These are phyloP conservation scores for Mrakia hoshinonis DNA, from an alignment of 768 basidiomycete species.

Conservation along the genomic window DNA sequence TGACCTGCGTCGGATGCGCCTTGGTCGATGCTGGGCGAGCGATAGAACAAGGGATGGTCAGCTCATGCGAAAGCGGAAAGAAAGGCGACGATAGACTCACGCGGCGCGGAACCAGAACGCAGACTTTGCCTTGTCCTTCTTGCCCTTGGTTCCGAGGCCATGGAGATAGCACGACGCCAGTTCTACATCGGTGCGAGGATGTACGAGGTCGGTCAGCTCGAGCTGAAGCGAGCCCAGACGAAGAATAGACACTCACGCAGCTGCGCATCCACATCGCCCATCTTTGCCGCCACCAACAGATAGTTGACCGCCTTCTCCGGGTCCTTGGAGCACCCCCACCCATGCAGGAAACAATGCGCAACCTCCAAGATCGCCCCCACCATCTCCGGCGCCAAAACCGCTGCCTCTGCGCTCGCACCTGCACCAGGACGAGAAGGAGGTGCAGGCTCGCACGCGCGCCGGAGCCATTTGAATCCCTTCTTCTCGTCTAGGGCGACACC, in stretches of 20 bases:
- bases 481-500: constrained; percentile 71
- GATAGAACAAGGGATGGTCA: no score
- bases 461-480: constrained; percentile 71
- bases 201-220: background rate
- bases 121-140: constrained; percentile 69
- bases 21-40: no score
- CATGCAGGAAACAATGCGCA: constrained; percentile 84
- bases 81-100: no score
- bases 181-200: constrained; percentile 39
- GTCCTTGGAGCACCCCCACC: constrained; percentile 79
- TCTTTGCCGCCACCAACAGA: constrained; percentile 68
- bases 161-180: constrained; percentile 77
- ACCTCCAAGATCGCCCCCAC: constrained; percentile 86
- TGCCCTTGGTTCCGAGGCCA: constrained; percentile 68
- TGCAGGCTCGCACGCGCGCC: constrained; percentile 72
- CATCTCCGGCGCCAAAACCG: constrained; percentile 57
- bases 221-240: background rate
- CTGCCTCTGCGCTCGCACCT: no score
- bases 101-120: constrained; percentile 88
- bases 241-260: constrained; percentile 42
- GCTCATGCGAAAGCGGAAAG: no score
- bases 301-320: constrained; percentile 44
- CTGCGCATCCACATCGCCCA: constrained; percentile 82
- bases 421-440: constrained; percentile 37
- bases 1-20: no score